phyloP scores from a whole-genome alignment of 768 basidiomycete genomes.

The Gymnopilus junonius region DNA sequence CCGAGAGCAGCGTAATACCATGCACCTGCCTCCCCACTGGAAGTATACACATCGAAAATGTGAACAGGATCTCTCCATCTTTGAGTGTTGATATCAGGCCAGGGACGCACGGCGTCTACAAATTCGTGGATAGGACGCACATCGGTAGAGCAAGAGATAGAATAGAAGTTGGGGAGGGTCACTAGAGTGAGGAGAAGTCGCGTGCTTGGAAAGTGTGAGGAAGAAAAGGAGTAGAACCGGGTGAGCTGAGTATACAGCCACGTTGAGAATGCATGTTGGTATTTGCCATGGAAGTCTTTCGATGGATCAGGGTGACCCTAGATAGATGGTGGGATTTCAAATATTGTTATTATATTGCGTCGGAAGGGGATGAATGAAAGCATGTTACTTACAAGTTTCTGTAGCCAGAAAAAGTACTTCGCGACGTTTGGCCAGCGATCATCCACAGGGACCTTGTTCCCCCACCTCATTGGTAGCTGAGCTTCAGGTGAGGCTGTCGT shows the following conservation, averaged over 20 bases:
- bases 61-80: conserved; percentile 11
- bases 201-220: not conserved
- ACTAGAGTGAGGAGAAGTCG: not conserved
- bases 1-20: conserved; percentile 7
- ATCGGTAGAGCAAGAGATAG: not conserved
- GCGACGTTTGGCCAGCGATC: conserved; percentile 13
- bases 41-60: not conserved
- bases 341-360: not conserved
- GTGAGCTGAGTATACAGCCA: not conserved
- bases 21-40: not conserved
- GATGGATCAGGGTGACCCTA: conserved; percentile 2
- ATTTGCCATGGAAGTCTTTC: not conserved
- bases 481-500: not conserved
- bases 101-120: not conserved
- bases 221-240: not conserved
- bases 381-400: not conserved
- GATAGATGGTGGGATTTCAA: not conserved
- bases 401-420: conserved; percentile 2
- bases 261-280: not conserved
- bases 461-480: not conserved
- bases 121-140: not conserved
- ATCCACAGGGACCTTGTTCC: conserved; percentile 6
- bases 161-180: not conserved
- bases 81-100: conserved; percentile 4
- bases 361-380: not conserved